Conservation (phyloP, 148 eudicot species). For the Fagopyrum homotropicum region DNA sequence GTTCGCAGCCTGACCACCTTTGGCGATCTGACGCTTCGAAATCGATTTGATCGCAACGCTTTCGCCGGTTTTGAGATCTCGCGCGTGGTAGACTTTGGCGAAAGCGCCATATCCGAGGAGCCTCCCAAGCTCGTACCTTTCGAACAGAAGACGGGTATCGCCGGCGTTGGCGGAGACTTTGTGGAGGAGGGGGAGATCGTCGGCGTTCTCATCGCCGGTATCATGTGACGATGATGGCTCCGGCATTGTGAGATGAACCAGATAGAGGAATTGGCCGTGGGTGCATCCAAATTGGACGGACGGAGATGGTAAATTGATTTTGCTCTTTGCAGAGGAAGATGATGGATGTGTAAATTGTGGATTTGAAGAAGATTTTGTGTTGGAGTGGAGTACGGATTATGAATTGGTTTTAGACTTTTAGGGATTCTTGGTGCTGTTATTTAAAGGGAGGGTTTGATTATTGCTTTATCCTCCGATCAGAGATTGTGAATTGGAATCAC, state of each 20-base stretch:
- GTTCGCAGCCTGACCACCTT: slow-evolving; percentile 27
- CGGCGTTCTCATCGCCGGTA: not conserved
- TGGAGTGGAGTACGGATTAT: slow-evolving; percentile 5
- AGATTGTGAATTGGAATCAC: not conserved
- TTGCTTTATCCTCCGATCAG: slow-evolving; percentile 1
- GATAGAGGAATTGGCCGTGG: not conserved
- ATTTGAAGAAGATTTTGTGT: not conserved
- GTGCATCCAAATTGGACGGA: not conserved
- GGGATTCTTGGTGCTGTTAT: not conserved
- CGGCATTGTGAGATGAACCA: not conserved
- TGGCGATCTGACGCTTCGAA: slow-evolving; percentile 32
- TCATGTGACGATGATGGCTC: not conserved
- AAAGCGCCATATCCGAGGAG: slow-evolving; percentile 64
- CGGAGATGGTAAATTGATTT: not conserved
- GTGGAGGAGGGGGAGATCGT: slow-evolving; percentile 8
- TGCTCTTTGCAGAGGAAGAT: not conserved
- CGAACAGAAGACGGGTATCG: slow-evolving; percentile 21
- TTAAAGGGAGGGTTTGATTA: not conserved
- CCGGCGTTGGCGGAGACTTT: not conserved
- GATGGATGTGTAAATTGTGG: not conserved
- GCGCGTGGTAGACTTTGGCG: slow-evolving; percentile 69
- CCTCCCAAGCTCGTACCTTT: slow-evolving; percentile 52
- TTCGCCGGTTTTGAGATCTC: slow-evolving; percentile 33
- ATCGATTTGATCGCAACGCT: slow-evolving; percentile 63
- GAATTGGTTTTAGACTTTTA: not conserved